Base-by-base conservation (phyloP, 1,284 basidiomycete genomes). In the Ceratobasidium sp. region DNA sequence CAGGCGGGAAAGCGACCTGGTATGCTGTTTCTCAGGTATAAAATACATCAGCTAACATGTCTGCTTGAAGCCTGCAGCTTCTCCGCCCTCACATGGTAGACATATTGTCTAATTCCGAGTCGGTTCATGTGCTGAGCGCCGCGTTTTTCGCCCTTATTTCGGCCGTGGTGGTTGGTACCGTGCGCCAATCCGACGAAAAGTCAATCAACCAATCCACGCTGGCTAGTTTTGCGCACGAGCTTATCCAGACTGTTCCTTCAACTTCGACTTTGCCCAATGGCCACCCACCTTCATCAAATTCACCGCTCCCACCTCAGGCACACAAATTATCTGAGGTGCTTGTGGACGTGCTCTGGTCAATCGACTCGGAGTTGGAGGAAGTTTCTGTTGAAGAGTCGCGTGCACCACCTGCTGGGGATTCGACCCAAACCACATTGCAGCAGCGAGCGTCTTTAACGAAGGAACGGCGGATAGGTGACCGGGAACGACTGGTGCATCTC, bases 281-380 rank as follows among this genome's bases (percentile, higher is more conserved):
- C 23, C 67, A 51, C 40, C 25, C 16, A n/a, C 33, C 56, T 25
- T 60, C 58, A 1, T 12, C 67, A 38, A 48, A 28, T 16, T 36
- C 48, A 25, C 30, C 69, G 16, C 28, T 49, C 16, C 51, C 69
- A 33, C 69, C 69, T 21, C 58, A 60, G 25, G 69, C 56, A 12
- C 33, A 48, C 33, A 71, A 51, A 33, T 23, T 71, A 9, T 71
- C 69, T 9, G 91, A 92, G 76, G 78, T 87, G 53, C 80, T 94
- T 3, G 84, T 94, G 21, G 92, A 94, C 77, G 83, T 90, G 76
- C 82, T 92, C 51, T 94, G 92, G 92, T 84, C 90, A 28, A 78
- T 91, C 63, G 92, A 94, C 79, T 83, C 85, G 38, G 86, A 89
- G 75, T 79, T 94, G 73, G 92, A 94, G 73, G 91, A 93, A 77